Percentiles rank a stretch among this genome's conserved stretches.
Evolutionary conservation across 129 eudicot species (phyloP).

Genomic region (Lonicera japonica): DNA sequence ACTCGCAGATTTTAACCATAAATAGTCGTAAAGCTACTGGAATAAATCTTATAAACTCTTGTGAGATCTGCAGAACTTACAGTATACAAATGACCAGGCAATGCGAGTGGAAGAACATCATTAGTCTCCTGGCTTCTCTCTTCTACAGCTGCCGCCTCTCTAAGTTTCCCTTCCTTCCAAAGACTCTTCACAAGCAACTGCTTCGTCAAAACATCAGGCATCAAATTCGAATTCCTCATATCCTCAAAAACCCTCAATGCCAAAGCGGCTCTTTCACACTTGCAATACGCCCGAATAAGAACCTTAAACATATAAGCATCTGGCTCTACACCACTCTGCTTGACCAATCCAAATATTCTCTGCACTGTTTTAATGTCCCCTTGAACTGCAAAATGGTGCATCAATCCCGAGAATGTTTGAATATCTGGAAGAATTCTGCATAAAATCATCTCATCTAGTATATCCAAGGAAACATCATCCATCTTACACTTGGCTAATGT

Average conservation of each 20-base stretch:
- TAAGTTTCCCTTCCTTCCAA: constrained; percentile 77
- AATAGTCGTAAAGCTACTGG: constrained; percentile 20
- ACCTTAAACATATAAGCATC: constrained; percentile 65
- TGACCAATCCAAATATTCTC: constrained; percentile 67
- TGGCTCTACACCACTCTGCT: constrained; percentile 59
- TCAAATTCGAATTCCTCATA: constrained; percentile 49
- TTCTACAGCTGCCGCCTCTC: constrained; percentile 86
- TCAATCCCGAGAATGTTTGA: constrained; percentile 70
- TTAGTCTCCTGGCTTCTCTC: constrained; percentile 38
- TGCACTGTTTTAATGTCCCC: constrained; percentile 70
- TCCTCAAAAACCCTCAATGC: constrained; percentile 73
- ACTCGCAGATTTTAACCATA: constrained; percentile 4
- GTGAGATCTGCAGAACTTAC: constrained; percentile 45
- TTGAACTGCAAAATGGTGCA: constrained; percentile 66
- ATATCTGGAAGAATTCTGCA: constrained; percentile 55
- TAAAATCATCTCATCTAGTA: constrained; percentile 67
- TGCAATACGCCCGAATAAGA: constrained; percentile 64
- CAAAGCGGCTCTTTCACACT: constrained; percentile 57
- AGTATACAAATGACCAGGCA: constrained; percentile 45
- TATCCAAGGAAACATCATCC: constrained; percentile 45
- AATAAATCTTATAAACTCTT: constrained; percentile 39
- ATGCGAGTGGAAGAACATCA: constrained; percentile 34
- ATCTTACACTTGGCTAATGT: constrained; percentile 72
- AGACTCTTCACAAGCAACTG: constrained; percentile 71
- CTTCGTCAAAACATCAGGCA: constrained; percentile 58